Conservation (phyloP, 768 basidiomycete species). For the Podaxis pistillaris region DNA sequence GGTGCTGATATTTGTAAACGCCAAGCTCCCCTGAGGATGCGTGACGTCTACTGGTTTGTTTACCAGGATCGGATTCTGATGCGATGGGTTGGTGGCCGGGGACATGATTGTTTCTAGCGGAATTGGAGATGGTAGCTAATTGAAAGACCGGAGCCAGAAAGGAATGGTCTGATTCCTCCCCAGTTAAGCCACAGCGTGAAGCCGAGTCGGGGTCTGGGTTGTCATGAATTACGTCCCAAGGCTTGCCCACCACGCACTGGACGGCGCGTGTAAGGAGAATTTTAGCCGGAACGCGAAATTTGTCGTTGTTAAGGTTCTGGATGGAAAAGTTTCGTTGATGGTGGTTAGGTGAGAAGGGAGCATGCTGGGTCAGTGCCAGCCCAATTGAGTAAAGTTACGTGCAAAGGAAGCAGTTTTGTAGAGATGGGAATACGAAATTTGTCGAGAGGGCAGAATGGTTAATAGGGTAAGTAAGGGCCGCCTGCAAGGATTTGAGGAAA, state of each 20-base stretch:
- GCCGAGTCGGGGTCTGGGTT: background rate
- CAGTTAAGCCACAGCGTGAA: background rate
- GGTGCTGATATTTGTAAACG: no score
- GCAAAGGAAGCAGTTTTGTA: background rate
- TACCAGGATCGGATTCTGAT: background rate
- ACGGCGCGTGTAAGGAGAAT: background rate
- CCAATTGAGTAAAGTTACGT: slow-evolving; percentile 1
- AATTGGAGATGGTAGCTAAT: background rate
- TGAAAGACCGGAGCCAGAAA: background rate
- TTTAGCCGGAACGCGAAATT: background rate
- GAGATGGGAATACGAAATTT: background rate
- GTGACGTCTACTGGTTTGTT: background rate
- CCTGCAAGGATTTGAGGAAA: background rate
- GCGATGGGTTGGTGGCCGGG: background rate
- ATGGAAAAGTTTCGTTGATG: background rate
- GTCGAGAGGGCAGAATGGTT: background rate
- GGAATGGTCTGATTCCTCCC: background rate
- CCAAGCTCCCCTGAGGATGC: no score
- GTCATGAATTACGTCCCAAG: background rate
- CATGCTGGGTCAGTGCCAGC: background rate
- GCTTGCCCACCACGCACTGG: background rate
- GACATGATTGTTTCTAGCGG: background rate
- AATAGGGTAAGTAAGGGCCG: background rate
- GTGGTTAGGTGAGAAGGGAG: background rate
- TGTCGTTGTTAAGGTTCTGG: background rate